Base-by-base conservation (phyloP, 108 stramenopile genomes). In the Mayamaea pseudoterrestris region DNA sequence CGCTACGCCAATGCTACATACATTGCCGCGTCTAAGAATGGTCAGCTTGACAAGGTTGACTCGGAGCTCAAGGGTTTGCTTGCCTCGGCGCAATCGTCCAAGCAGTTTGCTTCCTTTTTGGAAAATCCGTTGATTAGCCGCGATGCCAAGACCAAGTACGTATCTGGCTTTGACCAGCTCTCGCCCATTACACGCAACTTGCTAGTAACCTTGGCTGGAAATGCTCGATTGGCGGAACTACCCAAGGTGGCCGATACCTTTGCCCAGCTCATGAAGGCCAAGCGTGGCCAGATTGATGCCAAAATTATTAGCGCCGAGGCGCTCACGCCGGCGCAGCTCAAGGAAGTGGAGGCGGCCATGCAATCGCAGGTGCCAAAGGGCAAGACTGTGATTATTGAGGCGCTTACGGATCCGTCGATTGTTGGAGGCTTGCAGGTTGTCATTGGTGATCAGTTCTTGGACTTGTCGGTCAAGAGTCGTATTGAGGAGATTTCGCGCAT, bases 401-500 rank as follows among this genome's bases (percentile, higher is more conserved):
- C 68, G 37, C 59, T 79, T 65, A 87, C 93, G 17, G 80, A 97
- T 71, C 86, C 92, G 14, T 50, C 68, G 25, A 87, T 97, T 47
- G 55, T 97, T 50, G 96, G 94, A 16, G 96, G 96, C 41, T 73
- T 97, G 50, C 91, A 93, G 63, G 90, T 95, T 21, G 93, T 93
- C 69, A 95, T 95, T 62, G 96, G 96, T 28, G 94, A 97, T 67
- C 80, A 93, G 70, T 95, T 94, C 65, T 80, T 97, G 75, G 96
- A 97, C 73, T 79, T 97, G 35, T 90, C 86, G 47, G 83, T 90
- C 30, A 74, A 78, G 30, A 83, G 74, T 35, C 77, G 83, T 66
- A 94, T 97, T 60, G 87, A 89, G 46, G 81, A 80, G 60, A 73
- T 90, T 50, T 50, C 71, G 26, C 68, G 80, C 47, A 90, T 68